Conservation (phyloP, 1,139 yeast genomes). For the Blastobotrys serpentis region DNA sequence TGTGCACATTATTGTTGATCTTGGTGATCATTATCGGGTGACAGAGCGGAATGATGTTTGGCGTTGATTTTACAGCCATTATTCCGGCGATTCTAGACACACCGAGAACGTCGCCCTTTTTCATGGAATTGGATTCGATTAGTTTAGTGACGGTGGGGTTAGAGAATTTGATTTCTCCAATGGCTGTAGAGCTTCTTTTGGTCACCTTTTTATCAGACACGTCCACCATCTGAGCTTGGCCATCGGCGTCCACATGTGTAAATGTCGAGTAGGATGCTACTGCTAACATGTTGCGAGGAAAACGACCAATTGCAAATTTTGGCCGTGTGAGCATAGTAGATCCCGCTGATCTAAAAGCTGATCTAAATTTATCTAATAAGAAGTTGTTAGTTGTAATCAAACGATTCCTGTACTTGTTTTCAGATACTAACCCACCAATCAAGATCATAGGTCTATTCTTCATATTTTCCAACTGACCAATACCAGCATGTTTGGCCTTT, state of each 20-base stretch:
- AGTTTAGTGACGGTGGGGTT: constrained; percentile 34
- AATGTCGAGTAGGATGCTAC: constrained; percentile 25
- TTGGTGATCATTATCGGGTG: constrained; percentile 48
- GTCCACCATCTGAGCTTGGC: constrained; percentile 52
- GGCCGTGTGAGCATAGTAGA: not conserved
- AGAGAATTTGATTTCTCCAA: constrained; percentile 44
- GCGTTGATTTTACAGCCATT: constrained; percentile 49
- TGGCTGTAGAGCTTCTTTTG: constrained; percentile 44
- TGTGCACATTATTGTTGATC: constrained; percentile 36
- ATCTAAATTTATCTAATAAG: constrained; percentile 1
- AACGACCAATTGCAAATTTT: not conserved
- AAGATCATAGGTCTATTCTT: constrained; percentile 54
- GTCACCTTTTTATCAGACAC: constrained; percentile 42
- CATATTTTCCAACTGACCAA: constrained; percentile 45
- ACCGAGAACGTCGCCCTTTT: constrained; percentile 52
- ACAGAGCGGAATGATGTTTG: constrained; percentile 48
- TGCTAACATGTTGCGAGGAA: not conserved
- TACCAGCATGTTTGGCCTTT: constrained; percentile 50
- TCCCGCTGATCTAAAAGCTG: not conserved
- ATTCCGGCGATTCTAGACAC: constrained; percentile 51
- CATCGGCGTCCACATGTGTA: constrained; percentile 45
- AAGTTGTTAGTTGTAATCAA: not conserved
- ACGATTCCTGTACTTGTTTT: not conserved
- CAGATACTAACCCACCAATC: constrained; percentile 46
- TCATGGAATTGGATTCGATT: constrained; percentile 40